Conservation (phyloP, 31 red algal species). For the Pterothamnion heteromorphum region DNA sequence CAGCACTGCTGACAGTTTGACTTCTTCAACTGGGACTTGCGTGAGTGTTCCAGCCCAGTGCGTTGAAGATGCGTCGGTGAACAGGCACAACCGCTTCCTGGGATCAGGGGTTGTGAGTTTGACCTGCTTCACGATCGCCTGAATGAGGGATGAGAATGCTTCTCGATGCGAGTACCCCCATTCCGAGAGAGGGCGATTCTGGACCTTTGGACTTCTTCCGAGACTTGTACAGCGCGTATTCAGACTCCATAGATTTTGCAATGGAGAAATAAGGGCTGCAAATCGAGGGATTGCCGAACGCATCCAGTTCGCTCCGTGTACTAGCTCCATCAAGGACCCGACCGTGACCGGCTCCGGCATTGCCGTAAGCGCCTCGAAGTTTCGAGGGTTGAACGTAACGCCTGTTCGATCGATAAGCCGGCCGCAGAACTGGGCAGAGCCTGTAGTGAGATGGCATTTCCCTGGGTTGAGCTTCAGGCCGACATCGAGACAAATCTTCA, state of each 20-base stretch:
- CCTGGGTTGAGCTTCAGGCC: constrained; percentile 51
- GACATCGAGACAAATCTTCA: constrained; percentile 13
- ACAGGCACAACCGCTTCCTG: constrained; percentile 42
- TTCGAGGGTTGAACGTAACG: constrained; percentile 32
- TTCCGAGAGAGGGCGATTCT: constrained; percentile 10
- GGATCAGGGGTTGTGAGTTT: background rate
- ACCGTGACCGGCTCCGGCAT: constrained; percentile 37
- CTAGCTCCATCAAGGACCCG: background rate
- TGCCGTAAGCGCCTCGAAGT: background rate
- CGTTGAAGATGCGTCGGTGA: constrained; percentile 33
- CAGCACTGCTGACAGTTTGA: background rate
- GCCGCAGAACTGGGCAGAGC: constrained; percentile 37
- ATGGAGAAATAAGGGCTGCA: background rate
- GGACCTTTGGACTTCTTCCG: background rate
- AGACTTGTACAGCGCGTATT: background rate
- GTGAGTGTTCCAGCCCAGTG: constrained; percentile 46
- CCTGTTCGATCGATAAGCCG: constrained; percentile 15
- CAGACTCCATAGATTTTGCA: constrained; percentile 36
- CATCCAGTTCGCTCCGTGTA: constrained; percentile 46
- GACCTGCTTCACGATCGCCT: constrained; percentile 27
- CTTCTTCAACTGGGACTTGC: background rate
- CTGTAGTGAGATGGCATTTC: constrained; percentile 49
- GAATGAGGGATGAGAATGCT: constrained; percentile 33
- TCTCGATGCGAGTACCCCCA: constrained; percentile 3
- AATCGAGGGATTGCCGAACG: constrained; percentile 6